Percentiles rank a stretch among this genome's conserved stretches.
phyloP scores from a whole-genome alignment of 805 yeast species.

The Hanseniaspora valbyensis region DNA sequence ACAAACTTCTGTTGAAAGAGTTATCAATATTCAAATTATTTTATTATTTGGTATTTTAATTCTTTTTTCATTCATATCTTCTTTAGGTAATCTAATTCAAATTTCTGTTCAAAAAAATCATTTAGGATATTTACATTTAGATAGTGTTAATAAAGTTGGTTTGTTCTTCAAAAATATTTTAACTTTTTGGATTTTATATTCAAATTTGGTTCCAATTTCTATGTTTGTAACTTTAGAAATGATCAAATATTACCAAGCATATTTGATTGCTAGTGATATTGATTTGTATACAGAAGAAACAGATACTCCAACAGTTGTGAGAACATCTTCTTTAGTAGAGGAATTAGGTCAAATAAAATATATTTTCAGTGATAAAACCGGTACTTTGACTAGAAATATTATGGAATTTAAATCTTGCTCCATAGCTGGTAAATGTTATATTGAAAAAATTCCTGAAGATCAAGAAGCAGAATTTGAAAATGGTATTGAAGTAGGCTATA shows the following conservation, averaged over 20 bases:
- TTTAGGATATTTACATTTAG: conserved; percentile 56
- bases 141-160: conserved; percentile 53
- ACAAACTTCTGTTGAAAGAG: conserved; percentile 90
- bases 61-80: conserved; percentile 63
- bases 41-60: conserved; percentile 76
- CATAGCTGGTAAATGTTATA: conserved; percentile 84
- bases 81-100: conserved; percentile 77
- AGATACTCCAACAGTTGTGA: conserved; percentile 88
- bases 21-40: conserved; percentile 83
- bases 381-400: conserved; percentile 87
- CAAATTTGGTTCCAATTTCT: conserved; percentile 95
- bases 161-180: conserved; percentile 76
- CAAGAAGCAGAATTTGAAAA: conserved; percentile 58
- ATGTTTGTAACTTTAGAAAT: conserved; percentile 92
- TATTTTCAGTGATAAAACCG: conserved; percentile 94
- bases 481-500: conserved; percentile 71
- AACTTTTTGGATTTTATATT: conserved; percentile 92
- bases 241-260: conserved; percentile 91
- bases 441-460: conserved; percentile 85
- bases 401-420: conserved; percentile 95
- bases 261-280: conserved; percentile 82
- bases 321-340: conserved; percentile 92
- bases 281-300: conserved; percentile 81
- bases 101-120: conserved; percentile 38
- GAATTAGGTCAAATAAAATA: conserved; percentile 95